Evolutionary conservation across 768 basidiomycete genomes (phyloP).

Genomic region (Suillus americanus): DNA sequence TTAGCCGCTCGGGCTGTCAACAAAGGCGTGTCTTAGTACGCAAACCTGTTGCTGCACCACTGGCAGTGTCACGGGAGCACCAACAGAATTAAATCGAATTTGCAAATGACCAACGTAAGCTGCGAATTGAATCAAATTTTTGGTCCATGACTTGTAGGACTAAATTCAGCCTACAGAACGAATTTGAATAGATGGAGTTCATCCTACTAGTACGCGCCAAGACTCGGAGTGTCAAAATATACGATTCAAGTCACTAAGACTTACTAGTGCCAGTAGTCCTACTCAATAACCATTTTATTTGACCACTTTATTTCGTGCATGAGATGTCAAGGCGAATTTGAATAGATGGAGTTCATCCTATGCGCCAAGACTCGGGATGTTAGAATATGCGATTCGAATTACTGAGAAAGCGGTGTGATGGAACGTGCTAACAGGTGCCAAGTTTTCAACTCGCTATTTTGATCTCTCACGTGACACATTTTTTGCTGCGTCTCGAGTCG

Average conservation of each 20-base stretch:
- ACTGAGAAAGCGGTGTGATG: neutral
- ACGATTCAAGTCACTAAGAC: too few species aligned
- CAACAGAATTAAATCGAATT: neutral
- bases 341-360: neutral
- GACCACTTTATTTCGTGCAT: too few species aligned
- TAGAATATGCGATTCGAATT: neutral
- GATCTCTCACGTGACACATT: constrained; percentile 1
- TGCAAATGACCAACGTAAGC: neutral
- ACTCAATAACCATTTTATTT: too few species aligned
- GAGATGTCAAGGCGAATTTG: neutral
- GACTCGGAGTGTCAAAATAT: too few species aligned
- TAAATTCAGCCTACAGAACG: neutral
- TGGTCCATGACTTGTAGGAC: neutral
- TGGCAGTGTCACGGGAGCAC: too few species aligned
- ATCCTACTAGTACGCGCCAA: too few species aligned
- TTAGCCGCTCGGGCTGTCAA: neutral
- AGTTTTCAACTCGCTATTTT: too few species aligned
- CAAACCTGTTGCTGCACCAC: too few species aligned
- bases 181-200: too few species aligned
- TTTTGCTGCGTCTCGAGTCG: neutral
- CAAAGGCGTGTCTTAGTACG: neutral
- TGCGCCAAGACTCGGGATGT: neutral
- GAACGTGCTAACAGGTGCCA: neutral
- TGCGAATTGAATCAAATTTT: neutral
- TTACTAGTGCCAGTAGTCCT: too few species aligned